Percentiles rank a stretch among this genome's conserved stretches.
These are phyloP conservation scores for Myriangium duriaei DNA, from an alignment of 2,329 filamentous ascomycete genomes.

Conservation along the genomic window DNA sequence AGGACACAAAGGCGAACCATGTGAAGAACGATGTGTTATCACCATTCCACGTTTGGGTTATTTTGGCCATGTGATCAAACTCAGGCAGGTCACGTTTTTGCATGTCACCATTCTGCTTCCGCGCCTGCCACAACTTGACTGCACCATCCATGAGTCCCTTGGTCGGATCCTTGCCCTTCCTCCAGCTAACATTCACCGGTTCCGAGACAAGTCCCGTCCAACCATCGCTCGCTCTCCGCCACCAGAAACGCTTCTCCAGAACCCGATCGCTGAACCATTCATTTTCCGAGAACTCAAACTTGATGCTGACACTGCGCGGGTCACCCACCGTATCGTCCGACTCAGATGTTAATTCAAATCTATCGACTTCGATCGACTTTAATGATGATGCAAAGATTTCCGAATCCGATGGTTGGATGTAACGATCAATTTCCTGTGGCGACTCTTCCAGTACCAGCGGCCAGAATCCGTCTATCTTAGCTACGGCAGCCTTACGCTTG, in stretches of 20 bases:
- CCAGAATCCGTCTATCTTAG: slow-evolving; percentile 82
- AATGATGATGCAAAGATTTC: slow-evolving; percentile 58
- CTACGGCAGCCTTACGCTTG: slow-evolving; percentile 58
- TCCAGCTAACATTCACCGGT: slow-evolving; percentile 77
- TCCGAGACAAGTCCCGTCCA: slow-evolving; percentile 74
- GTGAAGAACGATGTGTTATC: slow-evolving; percentile 64
- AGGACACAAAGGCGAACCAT: slow-evolving; percentile 64
- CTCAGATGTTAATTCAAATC: slow-evolving; percentile 58
- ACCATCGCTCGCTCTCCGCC: slow-evolving; percentile 54
- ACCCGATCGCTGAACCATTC: slow-evolving; percentile 66
- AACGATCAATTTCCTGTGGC: slow-evolving; percentile 74
- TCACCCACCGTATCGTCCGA: slow-evolving; percentile 46
- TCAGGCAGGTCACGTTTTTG: slow-evolving; percentile 37
- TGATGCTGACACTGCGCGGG: slow-evolving; percentile 67
- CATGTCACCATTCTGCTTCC: slow-evolving; percentile 36
- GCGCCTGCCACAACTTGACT: slow-evolving; percentile 54
- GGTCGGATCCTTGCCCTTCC: slow-evolving; percentile 66
- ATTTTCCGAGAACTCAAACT: slow-evolving; percentile 69
- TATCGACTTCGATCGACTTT: slow-evolving; percentile 56
- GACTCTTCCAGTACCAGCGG: slow-evolving; percentile 81
- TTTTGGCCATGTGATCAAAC: slow-evolving; percentile 42
- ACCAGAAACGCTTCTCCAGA: slow-evolving; percentile 88
- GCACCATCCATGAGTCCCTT: slow-evolving; percentile 65
- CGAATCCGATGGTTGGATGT: slow-evolving; percentile 71
- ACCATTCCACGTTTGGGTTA: slow-evolving; percentile 34